A percentile compares a stretch with the other conserved stretches of the same genome.
phyloP scores from a whole-genome alignment of 768 basidiomycete genomes.

The Trametes cubensis region DNA sequence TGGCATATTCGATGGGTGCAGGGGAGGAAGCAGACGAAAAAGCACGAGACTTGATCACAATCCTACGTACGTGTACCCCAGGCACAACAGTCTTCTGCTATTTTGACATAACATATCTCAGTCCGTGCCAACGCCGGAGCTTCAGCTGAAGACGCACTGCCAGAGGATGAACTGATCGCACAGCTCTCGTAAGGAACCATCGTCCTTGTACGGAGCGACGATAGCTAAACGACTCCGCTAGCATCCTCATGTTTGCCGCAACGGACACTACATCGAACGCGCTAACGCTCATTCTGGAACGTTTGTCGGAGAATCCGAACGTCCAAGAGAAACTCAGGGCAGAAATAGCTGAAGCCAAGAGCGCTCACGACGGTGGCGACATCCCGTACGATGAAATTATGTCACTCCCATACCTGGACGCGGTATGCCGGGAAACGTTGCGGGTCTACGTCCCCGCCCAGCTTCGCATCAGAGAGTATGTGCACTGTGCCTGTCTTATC shows the following conservation, averaged over 20 bases:
- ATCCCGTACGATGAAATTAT: slow-evolving; percentile 29
- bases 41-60: background rate
- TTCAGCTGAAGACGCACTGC: slow-evolving; percentile 5
- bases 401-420: slow-evolving; percentile 63
- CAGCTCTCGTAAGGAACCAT: slow-evolving; percentile 19
- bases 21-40: background rate
- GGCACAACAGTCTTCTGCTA: no score
- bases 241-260: slow-evolving; percentile 9
- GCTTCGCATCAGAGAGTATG: slow-evolving; percentile 1
- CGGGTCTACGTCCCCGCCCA: slow-evolving; percentile 42
- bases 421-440: slow-evolving; percentile 60
- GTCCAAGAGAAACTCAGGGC: slow-evolving; percentile 3
- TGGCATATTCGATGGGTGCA: slow-evolving; percentile 22
- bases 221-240: background rate
- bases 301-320: slow-evolving; percentile 2
- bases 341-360: background rate
- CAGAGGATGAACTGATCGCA: slow-evolving; percentile 19
- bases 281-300: background rate
- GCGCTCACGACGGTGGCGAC: slow-evolving; percentile 32
- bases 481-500: background rate
- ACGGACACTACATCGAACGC: slow-evolving; percentile 15
- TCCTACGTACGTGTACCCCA: background rate
- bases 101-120: background rate
- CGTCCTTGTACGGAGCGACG: rapidly evolving
- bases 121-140: slow-evolving; percentile 18